phyloP scores from a whole-genome alignment of 805 yeast genomes.

The Candida yuanshanica region DNA sequence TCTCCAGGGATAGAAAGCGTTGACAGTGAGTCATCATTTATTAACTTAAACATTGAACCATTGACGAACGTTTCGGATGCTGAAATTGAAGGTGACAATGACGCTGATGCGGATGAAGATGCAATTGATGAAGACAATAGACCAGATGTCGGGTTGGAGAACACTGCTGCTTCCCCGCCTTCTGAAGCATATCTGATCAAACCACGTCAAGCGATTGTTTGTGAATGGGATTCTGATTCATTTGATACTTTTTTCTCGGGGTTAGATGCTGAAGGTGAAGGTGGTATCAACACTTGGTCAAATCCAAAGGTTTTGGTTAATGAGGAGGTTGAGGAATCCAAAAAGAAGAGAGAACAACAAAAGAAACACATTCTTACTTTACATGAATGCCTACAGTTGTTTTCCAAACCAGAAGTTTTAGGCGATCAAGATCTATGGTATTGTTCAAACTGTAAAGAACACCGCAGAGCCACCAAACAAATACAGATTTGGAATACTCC shows the following conservation, averaged over 20 bases:
- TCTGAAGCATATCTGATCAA: slow-evolving; percentile 12
- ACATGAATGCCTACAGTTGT: slow-evolving; percentile 67
- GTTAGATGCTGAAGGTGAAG: slow-evolving; percentile 37
- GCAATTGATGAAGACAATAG: not conserved
- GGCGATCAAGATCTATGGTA: slow-evolving; percentile 92
- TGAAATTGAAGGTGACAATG: not conserved
- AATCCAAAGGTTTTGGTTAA: slow-evolving; percentile 44
- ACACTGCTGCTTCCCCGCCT: not conserved
- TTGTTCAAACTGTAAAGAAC: slow-evolving; percentile 85
- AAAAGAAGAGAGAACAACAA: slow-evolving; percentile 24
- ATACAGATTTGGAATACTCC: slow-evolving; percentile 94
- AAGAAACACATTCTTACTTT: slow-evolving; percentile 44
- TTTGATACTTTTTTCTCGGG: slow-evolving; percentile 50
- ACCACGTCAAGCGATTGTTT: slow-evolving; percentile 41
- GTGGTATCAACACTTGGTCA: slow-evolving; percentile 53
- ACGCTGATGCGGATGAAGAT: not conserved
- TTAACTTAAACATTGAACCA: not conserved
- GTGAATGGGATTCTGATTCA: slow-evolving; percentile 57
- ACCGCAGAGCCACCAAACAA: slow-evolving; percentile 84
- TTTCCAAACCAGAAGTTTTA: slow-evolving; percentile 76
- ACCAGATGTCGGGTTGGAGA: not conserved
- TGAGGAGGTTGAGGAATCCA: slow-evolving; percentile 47
- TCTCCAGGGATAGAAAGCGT: not conserved
- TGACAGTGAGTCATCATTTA: not conserved
- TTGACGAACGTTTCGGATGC: not conserved